Evolutionary conservation across 192 early-diverging fungal species (phyloP), one percentile per base, ranked within the genome.

Genomic region (Chytriomyces confervae): DNA sequence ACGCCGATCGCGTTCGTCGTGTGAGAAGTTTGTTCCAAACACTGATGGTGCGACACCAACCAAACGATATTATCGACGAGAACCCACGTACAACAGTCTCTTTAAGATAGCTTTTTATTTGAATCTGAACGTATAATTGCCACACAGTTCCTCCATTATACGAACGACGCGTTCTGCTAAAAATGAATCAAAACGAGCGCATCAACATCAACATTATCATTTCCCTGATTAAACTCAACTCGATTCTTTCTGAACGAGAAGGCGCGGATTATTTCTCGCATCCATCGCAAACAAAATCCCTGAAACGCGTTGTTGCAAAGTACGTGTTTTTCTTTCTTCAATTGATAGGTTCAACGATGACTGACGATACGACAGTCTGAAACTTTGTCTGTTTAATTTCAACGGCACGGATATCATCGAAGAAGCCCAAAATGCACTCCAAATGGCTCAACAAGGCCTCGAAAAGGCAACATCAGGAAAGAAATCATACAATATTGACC

Each of bases 221-320:
- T 9, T 86, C 90, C 0, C 82, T 92, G 50, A 91, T 94, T 62
- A 88, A 88, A 45, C 77, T 91, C 29, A 95, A 95, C 73, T 90
- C 92, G 48, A 83, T 92, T 8, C 79, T 93, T 23, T 89, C 91
- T 0, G 84, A 93, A 64, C 83, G 91, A 6, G 80, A 62, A 9
- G 91, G 88, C 16, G 80, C 84, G 43, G 94, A 95, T 76, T 95
- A 95, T 74, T 88, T 94, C 46, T 93, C 93, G 68, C 90, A 92
- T 57, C 83, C 86, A 0, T 81, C 84, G 6, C 91, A 92, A 79
- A 81, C 80, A 13, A 86, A 80, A 45, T 81, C 87, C 62, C 76
- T 94, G 5, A 20, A 74, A 8, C 20, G 13, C 5, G 57, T 63
- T 5, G 61, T 74, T n/a, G 11, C 18, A 10, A 74, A 74, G 72